Conservation (phyloP, 345 rosid genomes). For the Raphanus sativus region DNA sequence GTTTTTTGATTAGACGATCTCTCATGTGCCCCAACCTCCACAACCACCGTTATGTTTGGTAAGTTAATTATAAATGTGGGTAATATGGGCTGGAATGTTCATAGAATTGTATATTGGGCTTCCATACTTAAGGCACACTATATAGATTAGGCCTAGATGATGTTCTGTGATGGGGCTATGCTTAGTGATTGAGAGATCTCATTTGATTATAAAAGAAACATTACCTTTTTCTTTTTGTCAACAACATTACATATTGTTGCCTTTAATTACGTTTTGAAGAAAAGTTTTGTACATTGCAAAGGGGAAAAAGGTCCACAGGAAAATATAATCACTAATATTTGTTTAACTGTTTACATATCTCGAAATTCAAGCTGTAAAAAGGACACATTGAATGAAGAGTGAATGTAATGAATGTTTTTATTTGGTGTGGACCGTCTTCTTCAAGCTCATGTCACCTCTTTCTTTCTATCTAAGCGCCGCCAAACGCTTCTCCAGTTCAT, state of each 20-base stretch:
- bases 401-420: not conserved
- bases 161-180: not conserved
- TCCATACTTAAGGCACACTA: not conserved
- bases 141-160: not conserved
- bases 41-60: not conserved
- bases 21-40: conserved; percentile 22
- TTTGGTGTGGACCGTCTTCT: not conserved
- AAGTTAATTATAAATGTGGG: not conserved
- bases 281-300: not conserved
- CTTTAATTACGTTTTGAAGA: too few species aligned
- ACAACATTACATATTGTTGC: too few species aligned
- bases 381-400: not conserved
- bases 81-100: too few species aligned
- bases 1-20: not conserved
- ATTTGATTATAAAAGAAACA: too few species aligned
- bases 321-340: not conserved
- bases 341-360: not conserved
- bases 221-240: too few species aligned
- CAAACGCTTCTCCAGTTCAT: conserved; percentile 85
- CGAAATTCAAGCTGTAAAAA: conserved; percentile 15
- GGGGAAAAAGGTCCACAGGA: not conserved
- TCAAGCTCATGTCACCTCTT: conserved; percentile 4
- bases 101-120: not conserved
- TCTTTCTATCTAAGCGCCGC: conserved; percentile 66
- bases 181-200: too few species aligned